Conservation (phyloP, 2,329 filamentous ascomycete species). For the Aspergillus aculeatus region DNA sequence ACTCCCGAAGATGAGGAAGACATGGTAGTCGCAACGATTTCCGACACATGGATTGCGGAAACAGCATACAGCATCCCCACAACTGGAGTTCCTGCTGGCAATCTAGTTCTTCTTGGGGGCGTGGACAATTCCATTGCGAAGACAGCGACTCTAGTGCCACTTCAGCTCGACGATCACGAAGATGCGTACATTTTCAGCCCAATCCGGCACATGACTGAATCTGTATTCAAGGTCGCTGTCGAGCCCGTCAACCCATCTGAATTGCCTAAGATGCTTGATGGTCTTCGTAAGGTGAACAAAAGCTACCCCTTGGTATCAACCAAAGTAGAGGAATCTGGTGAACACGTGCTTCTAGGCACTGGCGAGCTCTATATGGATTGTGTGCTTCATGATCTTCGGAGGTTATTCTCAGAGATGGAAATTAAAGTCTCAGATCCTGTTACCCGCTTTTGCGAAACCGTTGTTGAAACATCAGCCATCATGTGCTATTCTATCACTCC, state of each 20-base stretch:
- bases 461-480: conserved; percentile 93
- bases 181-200: conserved; percentile 95
- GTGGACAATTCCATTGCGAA: conserved; percentile 99
- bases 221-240: conserved; percentile 94
- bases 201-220: conserved; percentile 91
- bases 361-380: conserved; percentile 99
- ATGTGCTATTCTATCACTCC: conserved; percentile 98
- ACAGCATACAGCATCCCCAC: conserved; percentile 90
- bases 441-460: conserved; percentile 95
- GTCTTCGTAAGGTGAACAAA: conserved; percentile 94
- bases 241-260: conserved; percentile 98
- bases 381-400: conserved; percentile 88
- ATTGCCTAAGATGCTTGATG: conserved; percentile 97
- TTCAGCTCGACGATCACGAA: conserved; percentile 78
- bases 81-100: conserved; percentile 89
- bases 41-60: conserved; percentile 85
- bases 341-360: conserved; percentile 91
- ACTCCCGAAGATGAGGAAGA: conserved; percentile 97
- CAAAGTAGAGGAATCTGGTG: conserved; percentile 96
- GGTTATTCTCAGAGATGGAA: conserved; percentile 97
- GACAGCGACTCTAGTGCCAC: conserved; percentile 83
- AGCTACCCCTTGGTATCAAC: conserved; percentile 94
- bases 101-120: conserved; percentile 85
- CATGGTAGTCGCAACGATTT: conserved; percentile 83
- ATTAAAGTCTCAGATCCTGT: conserved; percentile 98